These are phyloP conservation scores for Lactarius trivialis DNA, from an alignment of 768 basidiomycete species.

Conservation along the genomic window DNA sequence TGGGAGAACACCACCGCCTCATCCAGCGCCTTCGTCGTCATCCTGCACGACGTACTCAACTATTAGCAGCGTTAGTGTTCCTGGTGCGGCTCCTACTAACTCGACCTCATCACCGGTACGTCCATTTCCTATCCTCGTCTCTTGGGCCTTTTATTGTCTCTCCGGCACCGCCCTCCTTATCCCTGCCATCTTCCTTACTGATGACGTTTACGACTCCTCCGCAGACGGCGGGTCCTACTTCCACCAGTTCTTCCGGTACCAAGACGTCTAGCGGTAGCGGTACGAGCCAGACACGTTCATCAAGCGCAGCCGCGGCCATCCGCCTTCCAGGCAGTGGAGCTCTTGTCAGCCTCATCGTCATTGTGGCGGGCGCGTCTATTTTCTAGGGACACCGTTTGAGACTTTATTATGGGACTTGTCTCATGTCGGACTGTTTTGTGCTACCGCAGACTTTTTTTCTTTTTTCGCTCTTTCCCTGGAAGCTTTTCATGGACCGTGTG, in stretches of 20 bases:
- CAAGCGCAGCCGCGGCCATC: background rate
- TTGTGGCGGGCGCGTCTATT: background rate
- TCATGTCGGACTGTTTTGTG: background rate
- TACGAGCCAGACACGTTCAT: background rate
- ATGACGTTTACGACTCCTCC: background rate
- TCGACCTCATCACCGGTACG: constrained; percentile 8
- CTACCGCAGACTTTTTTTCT: background rate
- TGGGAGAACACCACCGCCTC: constrained; percentile 46
- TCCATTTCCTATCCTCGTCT: background rate
- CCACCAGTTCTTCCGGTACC: background rate
- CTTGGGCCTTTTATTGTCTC: background rate
- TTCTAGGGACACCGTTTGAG: constrained; percentile 1
- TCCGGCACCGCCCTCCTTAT: background rate
- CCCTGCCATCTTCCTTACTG: background rate
- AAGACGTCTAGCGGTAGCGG: background rate
- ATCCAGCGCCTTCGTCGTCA: constrained; percentile 53
- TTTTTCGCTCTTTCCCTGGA: background rate
- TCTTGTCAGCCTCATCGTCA: background rate
- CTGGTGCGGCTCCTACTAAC: background rate
- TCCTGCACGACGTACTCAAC: constrained; percentile 48
- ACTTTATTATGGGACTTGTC: background rate
- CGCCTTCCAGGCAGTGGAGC: background rate
- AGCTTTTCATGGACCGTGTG: background rate
- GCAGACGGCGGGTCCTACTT: background rate
- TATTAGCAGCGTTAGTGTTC: constrained; percentile 34